phyloP scores from a whole-genome alignment of 139 green algal species.

The Zygnema circumcarinatum region DNA sequence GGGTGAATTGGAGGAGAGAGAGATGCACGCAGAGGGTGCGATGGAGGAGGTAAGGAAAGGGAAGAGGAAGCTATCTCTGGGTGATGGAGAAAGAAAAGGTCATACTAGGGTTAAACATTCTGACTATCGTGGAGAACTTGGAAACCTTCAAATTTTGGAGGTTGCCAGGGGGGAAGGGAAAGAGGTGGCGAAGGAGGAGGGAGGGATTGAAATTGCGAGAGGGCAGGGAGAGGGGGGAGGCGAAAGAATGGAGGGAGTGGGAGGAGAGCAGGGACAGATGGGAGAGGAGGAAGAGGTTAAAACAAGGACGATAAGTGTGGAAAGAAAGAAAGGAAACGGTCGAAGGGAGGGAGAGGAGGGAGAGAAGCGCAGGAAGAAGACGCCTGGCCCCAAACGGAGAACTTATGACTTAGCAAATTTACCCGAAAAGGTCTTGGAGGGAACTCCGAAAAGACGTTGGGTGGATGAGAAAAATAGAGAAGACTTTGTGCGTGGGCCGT shows the following conservation, averaged over 20 bases:
- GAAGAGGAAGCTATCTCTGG: too few relatives aligned
- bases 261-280: background rate
- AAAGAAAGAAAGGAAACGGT: conserved; percentile 5
- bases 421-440: background rate
- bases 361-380: background rate
- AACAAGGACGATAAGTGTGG: background rate
- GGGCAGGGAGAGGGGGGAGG: background rate
- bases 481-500: background rate
- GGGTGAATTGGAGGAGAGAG: too few relatives aligned
- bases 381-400: background rate
- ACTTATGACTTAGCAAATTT: conserved; percentile 6
- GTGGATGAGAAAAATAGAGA: background rate
- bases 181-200: background rate
- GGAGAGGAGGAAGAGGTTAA: background rate
- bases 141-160: too few relatives aligned
- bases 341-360: background rate
- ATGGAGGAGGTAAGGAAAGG: too few relatives aligned
- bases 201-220: background rate
- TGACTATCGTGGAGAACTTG: too few relatives aligned
- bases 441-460: background rate
- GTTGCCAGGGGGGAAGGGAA: background rate
- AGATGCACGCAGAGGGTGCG: too few relatives aligned
- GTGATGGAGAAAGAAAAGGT: too few relatives aligned
- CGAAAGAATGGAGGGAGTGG: background rate
- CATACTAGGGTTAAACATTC: too few relatives aligned